Evolutionary conservation across 1,284 basidiomycete species (phyloP).

Genomic region (Thelephora terrestris): DNA sequence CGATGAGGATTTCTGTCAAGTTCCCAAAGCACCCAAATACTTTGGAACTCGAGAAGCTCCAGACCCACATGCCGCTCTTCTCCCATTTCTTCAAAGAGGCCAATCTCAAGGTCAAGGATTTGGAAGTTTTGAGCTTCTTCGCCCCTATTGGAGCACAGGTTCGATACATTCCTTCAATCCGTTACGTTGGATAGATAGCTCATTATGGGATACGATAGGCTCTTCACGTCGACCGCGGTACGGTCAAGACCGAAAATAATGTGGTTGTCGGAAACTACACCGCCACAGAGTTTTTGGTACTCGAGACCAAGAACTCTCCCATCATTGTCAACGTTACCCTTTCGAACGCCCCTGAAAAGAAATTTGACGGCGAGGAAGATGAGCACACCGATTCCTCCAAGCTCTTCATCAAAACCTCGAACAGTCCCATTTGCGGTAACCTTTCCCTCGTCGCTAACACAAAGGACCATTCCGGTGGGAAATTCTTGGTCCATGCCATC

Average conservation of each 20-base stretch:
- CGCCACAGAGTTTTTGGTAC: slow-evolving; percentile 21
- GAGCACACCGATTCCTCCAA: slow-evolving; percentile 8
- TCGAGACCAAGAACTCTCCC: slow-evolving; percentile 28
- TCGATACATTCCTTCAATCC: not conserved
- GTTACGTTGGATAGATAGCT: not conserved
- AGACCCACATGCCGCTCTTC: slow-evolving; percentile 25
- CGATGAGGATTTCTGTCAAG: slow-evolving; percentile 23
- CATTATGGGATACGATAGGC: slow-evolving; percentile 20
- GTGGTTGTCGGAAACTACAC: slow-evolving; percentile 34
- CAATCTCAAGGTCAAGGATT: slow-evolving; percentile 22
- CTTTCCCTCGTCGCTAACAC: slow-evolving; percentile 19
- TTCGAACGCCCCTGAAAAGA: slow-evolving; percentile 18
- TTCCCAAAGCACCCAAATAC: slow-evolving; percentile 21
- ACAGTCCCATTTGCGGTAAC: slow-evolving; percentile 24
- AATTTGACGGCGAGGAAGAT: not conserved
- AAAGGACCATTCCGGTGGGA: slow-evolving; percentile 19
- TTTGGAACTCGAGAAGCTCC: slow-evolving; percentile 24
- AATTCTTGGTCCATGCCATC: slow-evolving; percentile 19
- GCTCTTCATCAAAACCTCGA: slow-evolving; percentile 23
- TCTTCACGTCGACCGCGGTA: slow-evolving; percentile 21
- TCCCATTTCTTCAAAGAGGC: slow-evolving; percentile 21
- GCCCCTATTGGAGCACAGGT: slow-evolving; percentile 23
- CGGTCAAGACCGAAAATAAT: slow-evolving; percentile 25
- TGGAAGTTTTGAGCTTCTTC: slow-evolving; percentile 20
- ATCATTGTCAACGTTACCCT: slow-evolving; percentile 28